Base-by-base conservation (phyloP, 176 grass and related monocot genomes). In the Puccinellia tenuiflora region DNA sequence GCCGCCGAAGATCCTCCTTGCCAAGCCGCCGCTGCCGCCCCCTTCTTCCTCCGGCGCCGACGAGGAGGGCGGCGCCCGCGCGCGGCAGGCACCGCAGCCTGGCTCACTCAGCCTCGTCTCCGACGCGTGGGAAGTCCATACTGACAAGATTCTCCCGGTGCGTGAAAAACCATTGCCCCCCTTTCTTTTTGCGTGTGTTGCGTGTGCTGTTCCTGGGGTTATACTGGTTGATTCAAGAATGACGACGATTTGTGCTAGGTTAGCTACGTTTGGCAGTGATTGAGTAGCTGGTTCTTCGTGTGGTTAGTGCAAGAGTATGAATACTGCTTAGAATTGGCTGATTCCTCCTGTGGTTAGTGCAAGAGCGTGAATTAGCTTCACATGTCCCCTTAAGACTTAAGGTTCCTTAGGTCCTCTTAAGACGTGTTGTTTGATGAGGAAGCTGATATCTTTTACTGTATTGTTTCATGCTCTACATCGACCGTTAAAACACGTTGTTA, bases 1-100 rank as follows among this genome's bases (percentile, higher is more conserved):
- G 1, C 90, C 90, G 26, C 95, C 90, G 17, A 98, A 98, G 92
- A 95, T 98, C 65, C 95, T 98, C 18, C 95, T 98, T 70, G 83
- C 92, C 11, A 98, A 98, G 76, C 92, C 81, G 26, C 82, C 78
- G 34, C 51, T 79, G 9, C 85, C 51, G 34, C 53, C 77, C 34
- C 43, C 88, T 9, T 64, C 88, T 1, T 65, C 88, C 20, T 75
- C 77, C n/a, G 62, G 71, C 68, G 88, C 86, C 38, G 92, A 75
- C 53, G 86, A 81, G 43, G 88, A 76, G 80, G 84, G 38, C 52
- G 78, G 50, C 43, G 65, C 25, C 53, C 80, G 47, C 68, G 75
- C 92, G 55, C 88, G 92, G 15, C 92, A 92, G 73, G 81, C 82
- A 2, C 31, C 86, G 59, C 96, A 93, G 86, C 90, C 80, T 6